A percentile compares a stretch with the other conserved stretches of the same genome.
Evolutionary conservation across 805 yeast genomes (phyloP).

Genomic region (Cyberlindnera galapagoensis): DNA sequence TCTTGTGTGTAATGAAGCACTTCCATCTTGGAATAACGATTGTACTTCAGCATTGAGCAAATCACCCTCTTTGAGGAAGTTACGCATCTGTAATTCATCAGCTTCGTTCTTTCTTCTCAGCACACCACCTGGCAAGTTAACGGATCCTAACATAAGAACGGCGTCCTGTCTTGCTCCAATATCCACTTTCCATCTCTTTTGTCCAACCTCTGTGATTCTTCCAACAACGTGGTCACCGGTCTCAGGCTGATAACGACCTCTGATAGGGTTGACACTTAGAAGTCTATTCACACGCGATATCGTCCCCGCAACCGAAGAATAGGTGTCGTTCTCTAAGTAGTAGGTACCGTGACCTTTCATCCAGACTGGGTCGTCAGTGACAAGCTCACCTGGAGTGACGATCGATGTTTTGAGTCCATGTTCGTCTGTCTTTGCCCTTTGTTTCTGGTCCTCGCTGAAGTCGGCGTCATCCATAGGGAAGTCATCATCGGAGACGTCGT

Average conservation of each 20-base stretch:
- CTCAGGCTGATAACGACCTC: slow-evolving; percentile 87
- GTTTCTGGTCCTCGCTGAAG: slow-evolving; percentile 19
- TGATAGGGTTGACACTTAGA: slow-evolving; percentile 76
- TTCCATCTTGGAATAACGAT: slow-evolving; percentile 79
- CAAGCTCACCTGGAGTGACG: slow-evolving; percentile 93
- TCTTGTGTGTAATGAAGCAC: slow-evolving; percentile 91
- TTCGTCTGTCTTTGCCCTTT: slow-evolving; percentile 23
- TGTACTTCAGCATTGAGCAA: slow-evolving; percentile 94
- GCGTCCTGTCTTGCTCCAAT: slow-evolving; percentile 95
- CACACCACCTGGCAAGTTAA: slow-evolving; percentile 95
- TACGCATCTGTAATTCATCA: slow-evolving; percentile 95
- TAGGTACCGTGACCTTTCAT: slow-evolving; percentile 99
- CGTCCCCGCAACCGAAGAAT: slow-evolving; percentile 89
- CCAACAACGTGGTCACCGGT: slow-evolving; percentile 97
- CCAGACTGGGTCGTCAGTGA: slow-evolving; percentile 95
- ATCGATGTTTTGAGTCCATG: slow-evolving; percentile 32
- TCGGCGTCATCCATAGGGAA: slow-evolving; percentile 24
- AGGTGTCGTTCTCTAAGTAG: slow-evolving; percentile 65
- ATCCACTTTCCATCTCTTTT: slow-evolving; percentile 93
- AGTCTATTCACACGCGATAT: slow-evolving; percentile 81
- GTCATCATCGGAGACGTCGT: slow-evolving; percentile 11
- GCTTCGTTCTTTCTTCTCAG: slow-evolving; percentile 88
- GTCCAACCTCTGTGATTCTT: slow-evolving; percentile 88
- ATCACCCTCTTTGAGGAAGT: slow-evolving; percentile 92
- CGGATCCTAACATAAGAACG: slow-evolving; percentile 86